Evolutionary conservation across 1,284 basidiomycete genomes (phyloP).

Genomic region (Tilletia horrida): DNA sequence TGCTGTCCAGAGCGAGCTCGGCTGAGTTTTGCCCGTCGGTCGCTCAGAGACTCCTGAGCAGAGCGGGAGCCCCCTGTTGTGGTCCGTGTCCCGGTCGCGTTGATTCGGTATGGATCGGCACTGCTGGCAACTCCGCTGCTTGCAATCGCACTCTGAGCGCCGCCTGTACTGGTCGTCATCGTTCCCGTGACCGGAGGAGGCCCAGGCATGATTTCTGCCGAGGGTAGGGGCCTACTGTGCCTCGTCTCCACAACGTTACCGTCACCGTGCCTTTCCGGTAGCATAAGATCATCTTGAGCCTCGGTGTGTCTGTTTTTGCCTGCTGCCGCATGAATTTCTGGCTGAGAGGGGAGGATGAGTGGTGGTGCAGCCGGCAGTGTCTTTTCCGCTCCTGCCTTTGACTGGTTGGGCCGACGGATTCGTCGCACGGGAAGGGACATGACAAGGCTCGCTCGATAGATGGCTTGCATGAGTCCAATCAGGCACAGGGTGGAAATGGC

Average conservation of each 20-base stretch:
- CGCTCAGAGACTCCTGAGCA: neutral
- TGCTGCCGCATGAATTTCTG: neutral
- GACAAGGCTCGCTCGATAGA: constrained; percentile 4
- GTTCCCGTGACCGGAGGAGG: neutral
- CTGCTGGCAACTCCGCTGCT: neutral
- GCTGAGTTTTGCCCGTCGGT: neutral
- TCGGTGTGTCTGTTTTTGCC: neutral
- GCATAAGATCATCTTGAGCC: neutral
- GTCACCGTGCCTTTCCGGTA: too few relatives aligned
- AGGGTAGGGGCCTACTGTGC: neutral
- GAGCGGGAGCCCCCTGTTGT: neutral
- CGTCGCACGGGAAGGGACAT: neutral
- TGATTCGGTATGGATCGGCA: neutral
- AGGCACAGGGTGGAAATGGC: neutral
- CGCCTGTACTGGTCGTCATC: constrained; percentile 5
- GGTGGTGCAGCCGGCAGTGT: neutral
- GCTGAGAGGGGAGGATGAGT: neutral
- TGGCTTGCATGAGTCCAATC: constrained; percentile 2
- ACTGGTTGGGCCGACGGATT: neutral
- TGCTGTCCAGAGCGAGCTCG: neutral
- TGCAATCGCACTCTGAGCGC: neutral
- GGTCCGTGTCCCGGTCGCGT: neutral
- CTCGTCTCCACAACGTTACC: too few relatives aligned
- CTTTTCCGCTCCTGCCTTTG: neutral
- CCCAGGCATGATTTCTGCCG: neutral